Evolutionary conservation across 441 rosid genomes (phyloP), one percentile per base, ranked within the genome.

Genomic region (Eutrema salsugineum): DNA sequence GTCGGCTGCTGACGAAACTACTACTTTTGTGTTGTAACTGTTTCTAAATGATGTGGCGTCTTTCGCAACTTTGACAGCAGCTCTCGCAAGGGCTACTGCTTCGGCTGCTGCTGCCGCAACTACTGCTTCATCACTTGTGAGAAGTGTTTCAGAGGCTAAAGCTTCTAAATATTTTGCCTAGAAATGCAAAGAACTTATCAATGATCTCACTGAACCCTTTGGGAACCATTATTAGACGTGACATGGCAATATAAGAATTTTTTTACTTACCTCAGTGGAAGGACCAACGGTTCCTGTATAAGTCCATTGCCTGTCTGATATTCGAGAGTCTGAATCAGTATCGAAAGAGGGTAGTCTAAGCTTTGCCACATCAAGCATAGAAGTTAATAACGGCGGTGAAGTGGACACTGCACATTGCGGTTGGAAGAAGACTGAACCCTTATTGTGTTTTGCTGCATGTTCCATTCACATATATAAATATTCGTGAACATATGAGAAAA

Each of bases 71-170:
- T 86, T 86, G 79, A 87, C 84, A 60, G 99, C 97, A 33, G 96
- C 93, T 78, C 88, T 86, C 60, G 97, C 97, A 79, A 94, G 97
- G 73, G 94, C 83, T 54, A 92, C 82, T n/a, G 97, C 97, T 85
- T 92, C 96, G 16, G 97, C 89, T 27, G 99, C 95, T 28, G 97
- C 97, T 7, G 97, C 97, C 1, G 85, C 86, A 75, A 90, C 83
- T 66, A 89, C 81, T 63, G 93, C 94, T 78, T 94, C 97, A 71
- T 94, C 94, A 54, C 88, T 79, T 33, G 90, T 81, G 57, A 88
- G 79, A 71, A 90, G 94, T 32, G 85, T 77, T 82, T 92, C 96
- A 16, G 88, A 53, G 40, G 85, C 86, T 71, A 88, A 82, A 83
- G 86, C 79, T 50, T 89, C 78, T 61, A 79, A 81, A 49, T 82